Base-by-base conservation (phyloP, 345 rosid species). In the Corymbia maculata region DNA sequence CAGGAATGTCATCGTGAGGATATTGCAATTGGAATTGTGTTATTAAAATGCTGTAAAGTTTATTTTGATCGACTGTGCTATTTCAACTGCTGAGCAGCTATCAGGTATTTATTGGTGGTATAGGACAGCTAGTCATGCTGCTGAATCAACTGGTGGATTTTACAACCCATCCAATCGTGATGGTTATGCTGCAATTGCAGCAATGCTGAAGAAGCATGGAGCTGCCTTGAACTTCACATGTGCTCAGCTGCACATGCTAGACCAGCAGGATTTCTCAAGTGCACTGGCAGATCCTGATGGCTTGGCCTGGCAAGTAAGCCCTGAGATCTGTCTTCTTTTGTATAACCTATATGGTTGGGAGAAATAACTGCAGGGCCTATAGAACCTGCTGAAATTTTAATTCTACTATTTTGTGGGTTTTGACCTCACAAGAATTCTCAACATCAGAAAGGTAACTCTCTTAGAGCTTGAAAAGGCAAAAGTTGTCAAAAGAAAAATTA, bases 51-150 rank as follows among this genome's bases (percentile, higher is more conserved):
- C 21, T 49, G 55, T 49, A 49, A 85, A 85, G 86, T 85, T 68
- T 64, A 53, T 87, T 87, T 59, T 87, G 57, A 87, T 64, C 44
- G 6, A 13, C 80, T 36, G 7, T 61, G 80, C 88, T 61, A 61
- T 90, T 95, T 91, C 90, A 92, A 91, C 92, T 93, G 90, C 91
- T 86, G 92, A 94, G 93, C 97, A 97, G 99, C 94, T 98, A 68
- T 94, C 98, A 95, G 98, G 96, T 90, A 93, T 94, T 88, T 94
- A 98, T 91, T 98, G 99, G 99, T 97, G 99, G 98, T 97, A 96
- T 93, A 98, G 96, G 94, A 95, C 99, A 86, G 92, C 95, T 85
- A 95, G 98, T 93, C 99, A 98, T 92, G 98, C 99, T 57, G 97
- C 99, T 87, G 99, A 98, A 88, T 88, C 97, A 93, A 95, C 99